These are phyloP conservation scores for Fusarium luffae DNA, from an alignment of 2,329 filamentous ascomycete genomes.

Conservation along the genomic window DNA sequence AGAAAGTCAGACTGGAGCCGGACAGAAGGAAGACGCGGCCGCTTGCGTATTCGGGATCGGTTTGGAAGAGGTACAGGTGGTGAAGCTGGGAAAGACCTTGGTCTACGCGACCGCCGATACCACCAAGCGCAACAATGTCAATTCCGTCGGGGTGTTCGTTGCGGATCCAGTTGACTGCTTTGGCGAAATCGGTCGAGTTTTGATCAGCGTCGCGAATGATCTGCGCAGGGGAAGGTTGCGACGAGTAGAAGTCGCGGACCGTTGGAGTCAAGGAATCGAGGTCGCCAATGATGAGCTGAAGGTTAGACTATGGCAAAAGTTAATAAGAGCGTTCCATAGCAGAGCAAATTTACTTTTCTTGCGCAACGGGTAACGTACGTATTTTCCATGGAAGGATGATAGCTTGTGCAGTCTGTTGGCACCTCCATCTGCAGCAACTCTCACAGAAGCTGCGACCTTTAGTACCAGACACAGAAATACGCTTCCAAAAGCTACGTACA, in stretches of 20 bases:
- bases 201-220: constrained; percentile 82
- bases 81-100: constrained; percentile 91
- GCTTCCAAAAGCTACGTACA: constrained; percentile 50
- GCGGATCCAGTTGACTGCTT: constrained; percentile 74
- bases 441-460: constrained; percentile 65
- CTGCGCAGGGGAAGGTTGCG: constrained; percentile 60
- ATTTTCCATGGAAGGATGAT: constrained; percentile 56
- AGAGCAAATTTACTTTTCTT: not conserved
- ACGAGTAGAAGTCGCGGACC: constrained; percentile 73
- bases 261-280: constrained; percentile 81
- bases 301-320: constrained; percentile 59
- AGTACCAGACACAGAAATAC: constrained; percentile 19
- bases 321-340: not conserved
- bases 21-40: constrained; percentile 82
- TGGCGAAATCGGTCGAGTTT: constrained; percentile 90
- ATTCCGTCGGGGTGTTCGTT: constrained; percentile 49
- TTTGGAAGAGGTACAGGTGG: constrained; percentile 77
- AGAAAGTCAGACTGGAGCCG: constrained; percentile 81
- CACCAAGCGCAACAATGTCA: constrained; percentile 84
- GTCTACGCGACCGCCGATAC: constrained; percentile 89
- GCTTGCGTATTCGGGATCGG: constrained; percentile 58
- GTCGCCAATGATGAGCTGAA: constrained; percentile 85
- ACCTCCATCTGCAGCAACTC: constrained; percentile 89
- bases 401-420: constrained; percentile 77
- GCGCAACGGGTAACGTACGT: constrained; percentile 51